phyloP scores from a whole-genome alignment of 208 protist species.

The Acanthamoeba culbertsoni region DNA sequence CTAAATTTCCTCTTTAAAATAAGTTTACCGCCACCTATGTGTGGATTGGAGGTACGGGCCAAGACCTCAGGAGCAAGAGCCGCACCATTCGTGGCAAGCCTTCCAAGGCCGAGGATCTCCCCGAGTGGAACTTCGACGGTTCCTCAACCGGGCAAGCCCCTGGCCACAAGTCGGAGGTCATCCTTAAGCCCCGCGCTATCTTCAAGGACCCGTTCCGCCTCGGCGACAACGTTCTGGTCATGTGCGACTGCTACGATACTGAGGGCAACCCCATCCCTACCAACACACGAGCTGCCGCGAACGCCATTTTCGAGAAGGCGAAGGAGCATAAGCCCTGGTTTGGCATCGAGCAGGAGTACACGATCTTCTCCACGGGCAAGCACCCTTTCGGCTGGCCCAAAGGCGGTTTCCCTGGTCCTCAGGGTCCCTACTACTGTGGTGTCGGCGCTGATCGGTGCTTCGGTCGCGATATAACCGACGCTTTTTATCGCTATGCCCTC shows the following conservation, averaged over 20 bases:
- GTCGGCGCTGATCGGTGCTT: conserved; percentile 86
- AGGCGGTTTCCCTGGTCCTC: conserved; percentile 91
- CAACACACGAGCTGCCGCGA: conserved; percentile 90
- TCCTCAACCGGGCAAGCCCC: conserved; percentile 92
- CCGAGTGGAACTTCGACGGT: conserved; percentile 97
- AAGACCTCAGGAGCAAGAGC: conserved; percentile 83
- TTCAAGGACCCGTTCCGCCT: conserved; percentile 87
- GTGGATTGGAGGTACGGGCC: conserved; percentile 80
- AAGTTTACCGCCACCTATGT: conserved; percentile 66
- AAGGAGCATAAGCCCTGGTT: conserved; percentile 86
- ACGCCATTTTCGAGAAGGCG: conserved; percentile 87
- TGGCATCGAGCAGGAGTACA: conserved; percentile 91
- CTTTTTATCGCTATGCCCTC: conserved; percentile 84
- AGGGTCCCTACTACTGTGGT: conserved; percentile 97
- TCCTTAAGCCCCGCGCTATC: conserved; percentile 84
- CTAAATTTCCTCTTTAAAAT: background rate
- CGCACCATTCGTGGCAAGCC: conserved; percentile 65
- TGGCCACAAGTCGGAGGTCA: conserved; percentile 90
- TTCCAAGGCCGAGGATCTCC: conserved; percentile 80
- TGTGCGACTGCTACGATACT: conserved; percentile 88
- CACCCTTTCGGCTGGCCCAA: conserved; percentile 87
- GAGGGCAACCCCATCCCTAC: conserved; percentile 89
- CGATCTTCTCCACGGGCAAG: conserved; percentile 79
- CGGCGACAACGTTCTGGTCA: conserved; percentile 83
- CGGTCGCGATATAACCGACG: conserved; percentile 89